Evolutionary conservation across 768 basidiomycete genomes (phyloP).

Genomic region (Serpula lacrymans): DNA sequence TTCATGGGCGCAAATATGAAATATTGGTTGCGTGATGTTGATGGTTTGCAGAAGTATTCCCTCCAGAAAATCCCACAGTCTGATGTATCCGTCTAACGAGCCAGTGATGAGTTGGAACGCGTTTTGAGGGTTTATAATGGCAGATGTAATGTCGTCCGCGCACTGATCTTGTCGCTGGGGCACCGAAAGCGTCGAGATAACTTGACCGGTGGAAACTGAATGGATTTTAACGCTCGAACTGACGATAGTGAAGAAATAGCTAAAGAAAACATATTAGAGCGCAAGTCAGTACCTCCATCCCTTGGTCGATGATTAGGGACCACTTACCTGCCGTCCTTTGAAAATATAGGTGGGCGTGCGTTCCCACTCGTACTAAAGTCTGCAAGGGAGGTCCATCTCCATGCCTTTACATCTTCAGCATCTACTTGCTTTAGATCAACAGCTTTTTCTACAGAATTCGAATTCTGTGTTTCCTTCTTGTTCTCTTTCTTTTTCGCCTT

Average conservation of each 20-base stretch:
- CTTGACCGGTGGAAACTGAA: constrained; percentile 71
- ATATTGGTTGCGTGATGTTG: constrained; percentile 64
- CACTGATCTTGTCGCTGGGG: constrained; percentile 38
- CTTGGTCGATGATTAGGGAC: constrained; percentile 4
- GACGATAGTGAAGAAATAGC: constrained; percentile 87
- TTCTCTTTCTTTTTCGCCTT: constrained; percentile 50
- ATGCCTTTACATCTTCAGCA: constrained; percentile 27
- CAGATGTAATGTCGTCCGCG: constrained; percentile 63
- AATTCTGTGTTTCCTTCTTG: constrained; percentile 33
- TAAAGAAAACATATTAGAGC: constrained; percentile 24
- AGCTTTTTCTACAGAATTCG: constrained; percentile 5
- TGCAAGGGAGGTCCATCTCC: constrained; percentile 72
- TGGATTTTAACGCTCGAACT: constrained; percentile 84
- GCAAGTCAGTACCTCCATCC: too few species aligned
- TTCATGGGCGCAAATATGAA: constrained; percentile 68
- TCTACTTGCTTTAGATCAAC: constrained; percentile 10
- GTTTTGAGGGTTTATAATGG: constrained; percentile 80
- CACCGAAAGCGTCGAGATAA: constrained; percentile 78
- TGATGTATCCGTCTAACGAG: constrained; percentile 77
- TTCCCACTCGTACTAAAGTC: constrained; percentile 66
- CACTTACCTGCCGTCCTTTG: constrained; percentile 80
- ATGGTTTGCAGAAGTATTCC: constrained; percentile 75
- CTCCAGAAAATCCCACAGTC: constrained; percentile 94
- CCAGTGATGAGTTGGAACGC: constrained; percentile 86
- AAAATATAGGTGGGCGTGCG: constrained; percentile 72